Percentiles rank a stretch among this genome's conserved stretches.
phyloP scores from a whole-genome alignment of 345 rosid species.

The Arabidopsis thaliana region TAIR10.1 NC_003075.7:7180001-7180500 shows the following conservation, averaged over 20 bases:
- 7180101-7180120: too few relatives aligned
- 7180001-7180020: too few relatives aligned
- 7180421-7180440: conserved; percentile 37
- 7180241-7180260: neutral
- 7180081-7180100: too few relatives aligned
- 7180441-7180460: conserved; percentile 44
- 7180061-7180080: too few relatives aligned
- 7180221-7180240: neutral
- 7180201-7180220: neutral
- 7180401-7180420: neutral
- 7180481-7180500: conserved; percentile 22
- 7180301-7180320: conserved; percentile 27
- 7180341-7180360: conserved; percentile 32
- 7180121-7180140: too few relatives aligned
- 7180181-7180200: conserved; percentile 9
- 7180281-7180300: conserved; percentile 28
- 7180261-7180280: neutral
- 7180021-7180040: too few relatives aligned
- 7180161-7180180: neutral
- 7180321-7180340: conserved; percentile 22
- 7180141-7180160: too few relatives aligned
- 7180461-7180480: neutral
- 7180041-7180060: too few relatives aligned
- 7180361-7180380: conserved; percentile 25
- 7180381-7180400: neutral